Conservation (phyloP, 805 yeast genomes). For the Limtongia smithiae region DNA sequence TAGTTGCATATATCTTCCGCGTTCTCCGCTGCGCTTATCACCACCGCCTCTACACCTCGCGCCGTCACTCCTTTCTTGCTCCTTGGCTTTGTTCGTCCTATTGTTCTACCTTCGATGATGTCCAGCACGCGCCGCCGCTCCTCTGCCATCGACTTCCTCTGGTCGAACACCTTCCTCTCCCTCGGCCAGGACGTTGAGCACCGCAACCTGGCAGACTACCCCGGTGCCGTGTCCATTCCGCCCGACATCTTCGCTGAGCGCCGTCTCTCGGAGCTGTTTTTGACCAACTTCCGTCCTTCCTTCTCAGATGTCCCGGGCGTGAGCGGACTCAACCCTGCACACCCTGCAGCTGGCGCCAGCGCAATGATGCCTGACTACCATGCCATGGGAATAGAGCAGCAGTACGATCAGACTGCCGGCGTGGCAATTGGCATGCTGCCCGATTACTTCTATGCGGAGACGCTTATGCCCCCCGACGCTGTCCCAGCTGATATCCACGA, state of each 20-base stretch:
- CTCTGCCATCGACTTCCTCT: background rate
- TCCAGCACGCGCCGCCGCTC: background rate
- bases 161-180: background rate
- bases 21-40: too few relatives aligned
- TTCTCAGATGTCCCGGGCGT: background rate
- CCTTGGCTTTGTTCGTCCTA: background rate
- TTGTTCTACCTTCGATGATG: background rate
- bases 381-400: too few relatives aligned
- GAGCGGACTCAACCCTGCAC: too few relatives aligned
- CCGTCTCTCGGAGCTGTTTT: slow-evolving; percentile 6
- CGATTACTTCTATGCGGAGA: slow-evolving; percentile 1
- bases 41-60: too few relatives aligned
- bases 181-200: too few relatives aligned
- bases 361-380: too few relatives aligned
- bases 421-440: slow-evolving; percentile 12
- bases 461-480: too few relatives aligned
- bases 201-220: too few relatives aligned
- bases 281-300: background rate
- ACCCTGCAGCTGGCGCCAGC: too few relatives aligned
- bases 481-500: too few relatives aligned
- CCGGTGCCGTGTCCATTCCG: background rate
- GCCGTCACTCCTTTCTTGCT: background rate
- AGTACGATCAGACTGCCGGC: background rate
- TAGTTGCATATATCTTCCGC: too few relatives aligned
- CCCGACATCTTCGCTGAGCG: slow-evolving; percentile 2